Base-by-base conservation (phyloP, 1,284 basidiomycete species). In the Irpex sp. region DNA sequence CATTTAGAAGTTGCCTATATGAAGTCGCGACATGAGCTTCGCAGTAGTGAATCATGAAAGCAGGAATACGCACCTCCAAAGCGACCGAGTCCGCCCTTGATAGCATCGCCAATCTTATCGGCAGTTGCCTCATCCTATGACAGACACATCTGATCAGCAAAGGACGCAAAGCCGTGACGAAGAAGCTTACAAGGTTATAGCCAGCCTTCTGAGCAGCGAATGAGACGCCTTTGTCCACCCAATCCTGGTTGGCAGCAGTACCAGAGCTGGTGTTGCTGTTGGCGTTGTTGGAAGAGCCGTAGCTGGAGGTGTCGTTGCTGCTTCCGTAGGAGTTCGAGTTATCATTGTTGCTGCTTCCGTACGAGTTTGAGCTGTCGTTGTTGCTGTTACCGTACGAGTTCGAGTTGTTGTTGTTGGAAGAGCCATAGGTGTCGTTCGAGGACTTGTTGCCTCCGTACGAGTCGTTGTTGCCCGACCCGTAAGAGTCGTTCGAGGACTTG, bases 331-430 rank as follows among this genome's bases (percentile, higher is more conserved):
- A 55, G n/a, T 9, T 13, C 50, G 50, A 53, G 50, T 53, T 53
- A 17, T 31, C 15, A 51, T 55, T 57, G 53, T 61, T 56, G 37
- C 39, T 19, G 21, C 35, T 47, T 15, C 60, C 53, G 50, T 60
- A 60, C 5, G 60, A 57, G 61, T 66, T 62, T 15, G 61, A 64
- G 56, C 54, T 49, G 43, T 53, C 35, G 63, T 59, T 57, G 62
- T 61, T 53, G 50, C 58, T 26, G 26, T 54, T 58, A 49, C 64
- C 57, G 61, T 64, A 62, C 26, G 64, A 63, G 43, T 36, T 37
- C 33, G 50, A 51, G 9, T 53, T 17, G 59, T 54, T 36, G 47
- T 35, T 51, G 49, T 50, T 43, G 6, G 21, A 26, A 50, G 63
- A 61, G 37, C 43, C 57, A 49, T 57, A 53, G 33, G 35, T 39